A percentile compares a stretch with the other conserved stretches of the same genome.
These are phyloP conservation scores for Jamesozyma spencerorum DNA, from an alignment of 805 yeast species.

Conservation along the genomic window DNA sequence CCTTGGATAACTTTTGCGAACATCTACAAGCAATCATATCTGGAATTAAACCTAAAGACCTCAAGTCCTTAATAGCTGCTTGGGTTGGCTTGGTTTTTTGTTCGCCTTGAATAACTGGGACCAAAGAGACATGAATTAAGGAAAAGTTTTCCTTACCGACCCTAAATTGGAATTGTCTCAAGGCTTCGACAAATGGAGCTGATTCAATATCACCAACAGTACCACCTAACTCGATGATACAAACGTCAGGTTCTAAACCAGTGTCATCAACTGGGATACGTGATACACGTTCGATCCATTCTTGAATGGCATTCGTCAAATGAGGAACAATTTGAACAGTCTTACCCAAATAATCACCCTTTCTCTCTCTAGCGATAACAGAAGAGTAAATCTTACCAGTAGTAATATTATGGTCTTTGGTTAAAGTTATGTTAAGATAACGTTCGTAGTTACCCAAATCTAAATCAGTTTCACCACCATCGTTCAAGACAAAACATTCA, in stretches of 20 bases:
- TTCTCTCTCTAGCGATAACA: constrained; percentile 90
- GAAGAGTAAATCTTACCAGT: constrained; percentile 95
- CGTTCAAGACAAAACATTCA: constrained; percentile 94
- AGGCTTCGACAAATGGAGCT: constrained; percentile 98
- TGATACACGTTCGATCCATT: constrained; percentile 94
- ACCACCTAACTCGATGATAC: constrained; percentile 97
- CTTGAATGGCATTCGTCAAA: constrained; percentile 93
- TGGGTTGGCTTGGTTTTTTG: constrained; percentile 99
- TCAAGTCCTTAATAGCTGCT: constrained; percentile 94
- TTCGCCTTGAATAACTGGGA: constrained; percentile 97
- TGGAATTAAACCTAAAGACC: constrained; percentile 89
- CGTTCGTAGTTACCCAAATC: constrained; percentile 98
- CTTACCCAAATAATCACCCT: constrained; percentile 94
- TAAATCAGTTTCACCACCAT: constrained; percentile 98
- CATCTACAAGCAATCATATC: constrained; percentile 98
- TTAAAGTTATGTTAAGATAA: constrained; percentile 85
- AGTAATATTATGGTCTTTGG: constrained; percentile 91
- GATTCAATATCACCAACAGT: constrained; percentile 98
- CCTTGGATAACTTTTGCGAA: constrained; percentile 64
- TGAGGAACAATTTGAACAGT: constrained; percentile 99
- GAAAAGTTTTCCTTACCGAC: constrained; percentile 93
- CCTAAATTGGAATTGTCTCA: constrained; percentile 96
- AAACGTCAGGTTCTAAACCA: constrained; percentile 85
- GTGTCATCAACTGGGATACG: constrained; percentile 84
- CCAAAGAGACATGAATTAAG: constrained; percentile 90